Evolutionary conservation across 139 green algal species (phyloP), one percentile per base, ranked within the genome.

Genomic region (Nannochloris sp.): DNA sequence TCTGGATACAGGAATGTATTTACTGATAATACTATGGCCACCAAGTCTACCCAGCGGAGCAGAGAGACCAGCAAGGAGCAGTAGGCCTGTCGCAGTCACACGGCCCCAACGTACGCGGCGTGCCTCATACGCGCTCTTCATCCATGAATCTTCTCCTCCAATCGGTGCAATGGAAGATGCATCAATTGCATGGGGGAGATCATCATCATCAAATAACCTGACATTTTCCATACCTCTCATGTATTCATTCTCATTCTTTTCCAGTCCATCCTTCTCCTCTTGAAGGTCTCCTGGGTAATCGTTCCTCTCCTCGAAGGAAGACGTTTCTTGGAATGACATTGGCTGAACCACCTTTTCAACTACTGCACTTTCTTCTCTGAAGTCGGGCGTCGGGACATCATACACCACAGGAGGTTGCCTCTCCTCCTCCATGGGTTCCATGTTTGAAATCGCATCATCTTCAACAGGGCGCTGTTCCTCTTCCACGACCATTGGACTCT

Each of bases 71-170:
- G 56, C 58, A 25, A 55, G 61, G 23, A 71, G 51, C 56, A 75
- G 51, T 2, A 55, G 20, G 3, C 26, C 43, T 5, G 55, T 51
- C 14, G 48, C 62, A 6, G 44, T 56, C 40, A 76, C 36, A 4
- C 69, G 53, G 4, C 62, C 62, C 69, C 69, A 76, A 17, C 62
- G 61, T 16, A 68, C 3, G 20, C 12, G 43, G 16, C 45, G 29
- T 29, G 58, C 20, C 45, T 67, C 20, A 14, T 57, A 31, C 2
- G 62, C 23, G 30, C 61, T 53, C 53, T 46, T 51, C 56, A 76
- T 72, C 25, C 56, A 53, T 9, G 56, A 37, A n/a, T 64, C 58
- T 55, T 76, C 69, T 2, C 69, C 69, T 17, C 46, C 30, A 56
- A 76, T 48, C 4, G 56, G 61, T 2, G 55, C 37, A 13, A 71